phyloP scores from a whole-genome alignment of 2,329 filamentous ascomycete species.

The Fusarium bactridioides region DNA sequence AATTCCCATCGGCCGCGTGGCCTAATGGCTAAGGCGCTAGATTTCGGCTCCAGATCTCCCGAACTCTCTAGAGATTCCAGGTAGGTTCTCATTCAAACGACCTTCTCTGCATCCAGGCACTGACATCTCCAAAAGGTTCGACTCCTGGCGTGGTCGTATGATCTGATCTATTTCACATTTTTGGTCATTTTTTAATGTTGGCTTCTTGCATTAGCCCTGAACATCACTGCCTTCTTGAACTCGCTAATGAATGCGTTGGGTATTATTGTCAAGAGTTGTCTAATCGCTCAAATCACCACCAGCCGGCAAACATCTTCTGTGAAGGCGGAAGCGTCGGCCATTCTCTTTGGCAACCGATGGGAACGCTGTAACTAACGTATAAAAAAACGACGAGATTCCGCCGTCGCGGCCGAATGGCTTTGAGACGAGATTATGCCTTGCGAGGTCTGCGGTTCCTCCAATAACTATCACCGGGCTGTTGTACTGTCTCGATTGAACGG shows the following conservation, averaged over 20 bases:
- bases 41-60: slow-evolving; percentile 24
- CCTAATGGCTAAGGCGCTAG: slow-evolving; percentile 39
- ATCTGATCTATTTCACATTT: slow-evolving; percentile 6
- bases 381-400: not conserved
- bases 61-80: slow-evolving; percentile 38
- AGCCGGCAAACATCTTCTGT: not conserved
- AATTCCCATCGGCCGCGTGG: slow-evolving; percentile 29
- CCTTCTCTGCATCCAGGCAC: not conserved
- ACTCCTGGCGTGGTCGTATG: slow-evolving; percentile 38
- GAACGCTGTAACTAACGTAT: not conserved
- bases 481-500: slow-evolving; percentile 40
- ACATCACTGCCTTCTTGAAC: not conserved
- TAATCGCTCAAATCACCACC: not conserved
- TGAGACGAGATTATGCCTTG: not conserved
- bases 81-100: not conserved
- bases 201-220: not conserved
- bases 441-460: slow-evolving; percentile 28
- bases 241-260: not conserved
- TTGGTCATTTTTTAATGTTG: not conserved
- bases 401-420: not conserved
- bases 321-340: not conserved
- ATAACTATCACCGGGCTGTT: slow-evolving; percentile 25
- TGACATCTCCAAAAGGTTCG: slow-evolving; percentile 28
- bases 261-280: not conserved
- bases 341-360: not conserved